phyloP scores from a whole-genome alignment of 371 early-diverging fungal species.

The Haplosporangium sp. region DNA sequence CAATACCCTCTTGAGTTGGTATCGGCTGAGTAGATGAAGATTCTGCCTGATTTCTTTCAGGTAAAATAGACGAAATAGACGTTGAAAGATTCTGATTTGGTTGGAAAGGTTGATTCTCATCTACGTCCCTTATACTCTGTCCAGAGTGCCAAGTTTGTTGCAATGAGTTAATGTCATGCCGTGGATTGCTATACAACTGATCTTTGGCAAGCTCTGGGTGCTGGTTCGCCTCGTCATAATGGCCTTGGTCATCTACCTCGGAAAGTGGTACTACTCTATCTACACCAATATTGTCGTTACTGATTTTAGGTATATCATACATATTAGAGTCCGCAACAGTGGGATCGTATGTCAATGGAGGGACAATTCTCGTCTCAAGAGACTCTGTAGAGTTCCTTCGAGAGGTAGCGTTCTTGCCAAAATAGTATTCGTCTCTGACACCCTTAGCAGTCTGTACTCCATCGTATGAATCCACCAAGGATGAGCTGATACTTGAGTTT shows the following conservation, averaged over 20 bases:
- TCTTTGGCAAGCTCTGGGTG: neutral
- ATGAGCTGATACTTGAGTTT: conserved; percentile 13
- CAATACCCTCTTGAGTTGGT: neutral
- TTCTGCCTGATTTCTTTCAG: neutral
- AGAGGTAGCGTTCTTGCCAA: neutral
- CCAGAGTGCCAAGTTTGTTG: neutral
- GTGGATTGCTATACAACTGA: neutral
- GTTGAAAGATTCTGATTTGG: neutral
- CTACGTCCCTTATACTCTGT: neutral
- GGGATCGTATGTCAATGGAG: neutral
- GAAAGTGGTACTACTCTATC: neutral
- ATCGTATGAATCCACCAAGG: conserved; percentile 6
- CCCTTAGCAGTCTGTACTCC: conserved; percentile 16
- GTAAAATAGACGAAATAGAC: neutral
- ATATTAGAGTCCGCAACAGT: neutral
- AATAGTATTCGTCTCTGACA: conserved; percentile 33
- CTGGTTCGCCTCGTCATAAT: neutral
- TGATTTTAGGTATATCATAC: neutral
- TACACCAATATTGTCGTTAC: neutral
- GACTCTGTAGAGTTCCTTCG: conserved; percentile 9
- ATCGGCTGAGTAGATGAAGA: neutral
- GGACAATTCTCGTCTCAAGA: conserved; percentile 8
- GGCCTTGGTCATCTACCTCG: neutral
- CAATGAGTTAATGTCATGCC: neutral
- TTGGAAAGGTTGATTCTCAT: neutral